A percentile compares a stretch with the other conserved stretches of the same genome.
phyloP scores from a whole-genome alignment of 192 early-diverging fungal species.

The Podochytrium sp. region DNA sequence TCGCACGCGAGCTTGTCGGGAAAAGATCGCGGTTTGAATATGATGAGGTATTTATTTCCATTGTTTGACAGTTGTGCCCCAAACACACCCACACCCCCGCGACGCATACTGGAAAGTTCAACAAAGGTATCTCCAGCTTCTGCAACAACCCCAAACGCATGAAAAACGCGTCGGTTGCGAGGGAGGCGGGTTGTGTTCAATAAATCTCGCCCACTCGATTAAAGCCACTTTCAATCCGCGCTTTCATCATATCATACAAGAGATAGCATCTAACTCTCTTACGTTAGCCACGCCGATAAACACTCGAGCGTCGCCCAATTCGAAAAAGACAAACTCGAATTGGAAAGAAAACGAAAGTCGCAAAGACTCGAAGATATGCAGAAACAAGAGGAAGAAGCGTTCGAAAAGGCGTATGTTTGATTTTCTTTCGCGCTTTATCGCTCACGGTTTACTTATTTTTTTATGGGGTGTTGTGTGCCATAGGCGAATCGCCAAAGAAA shows the following conservation, averaged over 20 bases:
- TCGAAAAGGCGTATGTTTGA: slow-evolving; percentile 11
- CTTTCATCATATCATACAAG: too few relatives aligned
- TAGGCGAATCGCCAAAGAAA: slow-evolving; percentile 17
- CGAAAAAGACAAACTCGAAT: slow-evolving; percentile 9
- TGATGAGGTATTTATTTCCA: slow-evolving; percentile 4
- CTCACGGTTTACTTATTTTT: background rate
- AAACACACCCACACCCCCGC: too few relatives aligned
- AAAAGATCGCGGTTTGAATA: background rate
- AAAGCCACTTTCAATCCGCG: too few relatives aligned
- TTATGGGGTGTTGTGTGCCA: background rate
- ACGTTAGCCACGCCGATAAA: slow-evolving; percentile 10
- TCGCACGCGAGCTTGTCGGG: background rate
- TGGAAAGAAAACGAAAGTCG: background rate
- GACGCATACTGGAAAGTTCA: background rate
- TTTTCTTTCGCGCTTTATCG: background rate
- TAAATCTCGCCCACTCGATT: too few relatives aligned
- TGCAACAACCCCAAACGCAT: background rate
- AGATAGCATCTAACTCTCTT: too few relatives aligned
- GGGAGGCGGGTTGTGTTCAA: too few relatives aligned
- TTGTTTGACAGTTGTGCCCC: too few relatives aligned
- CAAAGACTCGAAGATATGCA: background rate
- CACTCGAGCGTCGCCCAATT: slow-evolving; percentile 8
- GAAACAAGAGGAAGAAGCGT: slow-evolving; percentile 16
- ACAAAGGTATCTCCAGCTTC: background rate
- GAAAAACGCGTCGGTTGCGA: background rate